Evolutionary conservation across 2,329 filamentous ascomycete species (phyloP).

Genomic region (Geosmithia flava): DNA sequence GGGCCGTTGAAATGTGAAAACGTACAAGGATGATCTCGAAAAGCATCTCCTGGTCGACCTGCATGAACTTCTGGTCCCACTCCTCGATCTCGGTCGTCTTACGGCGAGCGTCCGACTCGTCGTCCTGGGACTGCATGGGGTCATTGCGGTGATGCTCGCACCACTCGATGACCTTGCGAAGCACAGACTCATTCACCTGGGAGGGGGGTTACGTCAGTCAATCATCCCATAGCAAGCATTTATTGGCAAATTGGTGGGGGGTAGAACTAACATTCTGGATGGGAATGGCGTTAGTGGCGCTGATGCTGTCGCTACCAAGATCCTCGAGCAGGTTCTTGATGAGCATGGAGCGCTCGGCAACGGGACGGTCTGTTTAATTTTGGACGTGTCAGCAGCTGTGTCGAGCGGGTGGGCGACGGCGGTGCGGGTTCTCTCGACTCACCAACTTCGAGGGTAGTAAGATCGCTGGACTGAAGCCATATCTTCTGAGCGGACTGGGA

Average conservation of each 20-base stretch:
- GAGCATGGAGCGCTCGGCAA: conserved; percentile 83
- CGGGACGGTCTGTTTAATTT: conserved; percentile 54
- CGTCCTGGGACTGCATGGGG: conserved; percentile 68
- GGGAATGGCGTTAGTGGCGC: conserved; percentile 58
- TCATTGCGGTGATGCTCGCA: conserved; percentile 91
- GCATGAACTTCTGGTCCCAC: conserved; percentile 99
- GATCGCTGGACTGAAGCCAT: conserved; percentile 39
- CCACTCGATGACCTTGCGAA: conserved; percentile 97
- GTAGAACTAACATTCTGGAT: conserved; percentile 61
- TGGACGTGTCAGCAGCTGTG: neutral
- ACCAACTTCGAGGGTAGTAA: conserved; percentile 32
- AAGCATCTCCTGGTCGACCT: conserved; percentile 98
- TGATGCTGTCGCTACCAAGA: conserved; percentile 52
- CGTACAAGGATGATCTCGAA: conserved; percentile 96
- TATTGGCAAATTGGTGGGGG: conserved; percentile 3
- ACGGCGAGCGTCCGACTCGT: conserved; percentile 88
- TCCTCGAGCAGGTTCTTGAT: conserved; percentile 99
- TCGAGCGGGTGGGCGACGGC: neutral
- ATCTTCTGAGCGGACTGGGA: conserved; percentile 24
- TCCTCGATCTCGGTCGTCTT: conserved; percentile 99
- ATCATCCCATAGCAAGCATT: neutral
- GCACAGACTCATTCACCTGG: conserved; percentile 81
- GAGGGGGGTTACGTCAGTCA: neutral
- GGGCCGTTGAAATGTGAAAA: conserved; percentile 8
- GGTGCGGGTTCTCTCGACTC: conserved; percentile 13